Evolutionary conservation across 2,329 filamentous ascomycete species (phyloP).

Genomic region (Colletotrichum sp.): DNA sequence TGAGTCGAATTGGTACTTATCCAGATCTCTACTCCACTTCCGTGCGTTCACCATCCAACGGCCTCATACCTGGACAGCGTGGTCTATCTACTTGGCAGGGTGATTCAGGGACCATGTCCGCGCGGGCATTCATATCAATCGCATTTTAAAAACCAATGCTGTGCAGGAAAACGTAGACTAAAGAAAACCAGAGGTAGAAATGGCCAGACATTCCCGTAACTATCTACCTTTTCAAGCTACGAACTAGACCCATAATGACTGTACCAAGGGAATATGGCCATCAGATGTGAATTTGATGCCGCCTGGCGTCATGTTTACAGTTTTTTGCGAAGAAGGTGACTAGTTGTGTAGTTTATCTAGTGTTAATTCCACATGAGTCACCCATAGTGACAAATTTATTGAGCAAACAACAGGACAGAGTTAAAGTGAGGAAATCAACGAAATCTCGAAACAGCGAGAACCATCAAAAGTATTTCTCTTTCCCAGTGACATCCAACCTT

Average conservation of each 20-base stretch:
- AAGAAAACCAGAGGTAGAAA: accelerated
- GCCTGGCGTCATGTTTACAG: not conserved
- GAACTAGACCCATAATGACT: not conserved
- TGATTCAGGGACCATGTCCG: not conserved
- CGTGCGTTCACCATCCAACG: not conserved
- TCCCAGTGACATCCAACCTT: not conserved
- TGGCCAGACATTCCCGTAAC: not conserved
- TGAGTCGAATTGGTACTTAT: not conserved
- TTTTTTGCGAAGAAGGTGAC: accelerated
- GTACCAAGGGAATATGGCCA: not conserved
- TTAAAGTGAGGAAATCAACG: accelerated
- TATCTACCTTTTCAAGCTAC: not conserved
- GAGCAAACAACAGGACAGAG: accelerated
- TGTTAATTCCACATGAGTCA: too few relatives aligned
- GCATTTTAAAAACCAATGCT: not conserved
- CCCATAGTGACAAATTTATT: not conserved
- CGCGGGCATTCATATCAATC: not conserved
- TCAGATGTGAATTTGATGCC: not conserved
- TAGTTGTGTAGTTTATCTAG: not conserved
- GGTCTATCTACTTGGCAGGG: not conserved
- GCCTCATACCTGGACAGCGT: not conserved
- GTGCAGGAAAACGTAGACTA: not conserved
- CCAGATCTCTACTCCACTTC: not conserved
- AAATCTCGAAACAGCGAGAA: not conserved
- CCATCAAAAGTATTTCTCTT: not conserved